phyloP scores from a whole-genome alignment of 2,329 filamentous ascomycete species.

The Talaromyces islandicus region DNA sequence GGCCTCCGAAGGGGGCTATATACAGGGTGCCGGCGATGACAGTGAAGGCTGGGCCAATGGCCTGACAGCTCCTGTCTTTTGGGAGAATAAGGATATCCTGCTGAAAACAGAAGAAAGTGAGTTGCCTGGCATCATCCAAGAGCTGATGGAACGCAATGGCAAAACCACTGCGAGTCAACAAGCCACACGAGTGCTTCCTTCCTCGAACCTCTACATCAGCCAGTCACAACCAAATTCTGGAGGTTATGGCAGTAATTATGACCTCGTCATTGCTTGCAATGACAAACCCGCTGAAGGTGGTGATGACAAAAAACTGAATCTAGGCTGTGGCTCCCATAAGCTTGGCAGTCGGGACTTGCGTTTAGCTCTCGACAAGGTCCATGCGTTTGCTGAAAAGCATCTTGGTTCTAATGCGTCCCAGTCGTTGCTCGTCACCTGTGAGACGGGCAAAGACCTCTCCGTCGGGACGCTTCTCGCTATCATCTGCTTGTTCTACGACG shows the following conservation, averaged over 20 bases:
- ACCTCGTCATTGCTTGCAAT: constrained; percentile 38
- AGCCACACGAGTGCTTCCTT: constrained; percentile 32
- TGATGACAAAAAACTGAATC: constrained; percentile 39
- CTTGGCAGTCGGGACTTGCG: constrained; percentile 78
- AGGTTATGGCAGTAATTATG: constrained; percentile 34
- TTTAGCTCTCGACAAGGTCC: constrained; percentile 59
- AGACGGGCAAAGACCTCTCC: constrained; percentile 72
- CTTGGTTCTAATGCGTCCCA: constrained; percentile 23
- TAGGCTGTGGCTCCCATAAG: constrained; percentile 68
- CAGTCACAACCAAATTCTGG: constrained; percentile 17
- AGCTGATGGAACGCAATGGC: constrained; percentile 31
- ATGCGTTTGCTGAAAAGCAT: constrained; percentile 45
- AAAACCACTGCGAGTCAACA: constrained; percentile 9
- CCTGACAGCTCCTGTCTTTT: constrained; percentile 73
- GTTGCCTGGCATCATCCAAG: constrained; percentile 46
- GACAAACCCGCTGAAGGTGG: constrained; percentile 27
- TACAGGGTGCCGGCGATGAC: constrained; percentile 93
- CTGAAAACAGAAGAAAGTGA: constrained; percentile 62
- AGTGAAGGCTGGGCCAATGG: constrained; percentile 87
- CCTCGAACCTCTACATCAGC: constrained; percentile 31
- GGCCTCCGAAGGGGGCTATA: constrained; percentile 66
- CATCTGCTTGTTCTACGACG: constrained; percentile 66
- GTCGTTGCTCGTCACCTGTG: constrained; percentile 60
- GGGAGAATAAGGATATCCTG: constrained; percentile 59
- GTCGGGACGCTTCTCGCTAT: constrained; percentile 71